Evolutionary conservation across 1,284 basidiomycete genomes (phyloP).

Genomic region (Ceratobasidium sp.): DNA sequence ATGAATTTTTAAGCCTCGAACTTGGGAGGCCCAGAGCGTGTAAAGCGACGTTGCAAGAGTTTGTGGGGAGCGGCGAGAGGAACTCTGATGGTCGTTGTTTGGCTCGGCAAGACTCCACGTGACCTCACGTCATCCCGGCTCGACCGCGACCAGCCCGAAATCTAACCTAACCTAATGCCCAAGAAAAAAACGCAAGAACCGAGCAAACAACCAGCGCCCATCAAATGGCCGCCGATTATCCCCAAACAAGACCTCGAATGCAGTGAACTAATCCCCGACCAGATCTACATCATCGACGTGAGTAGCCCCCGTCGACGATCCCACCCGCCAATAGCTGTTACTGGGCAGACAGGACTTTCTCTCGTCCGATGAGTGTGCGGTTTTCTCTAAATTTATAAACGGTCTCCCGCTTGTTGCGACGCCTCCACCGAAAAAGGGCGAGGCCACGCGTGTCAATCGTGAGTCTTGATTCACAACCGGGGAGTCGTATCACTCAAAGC

Average conservation of each 20-base stretch:
- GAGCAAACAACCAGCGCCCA: background rate
- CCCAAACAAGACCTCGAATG: slow-evolving; percentile 61
- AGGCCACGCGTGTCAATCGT: slow-evolving; percentile 81
- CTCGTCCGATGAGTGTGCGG: slow-evolving; percentile 69
- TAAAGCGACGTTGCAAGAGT: no score
- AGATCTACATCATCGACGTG: slow-evolving; percentile 73
- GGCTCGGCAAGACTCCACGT: no score
- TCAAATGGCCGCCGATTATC: slow-evolving; percentile 28
- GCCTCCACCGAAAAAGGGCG: slow-evolving; percentile 76
- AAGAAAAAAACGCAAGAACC: background rate
- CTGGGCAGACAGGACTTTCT: slow-evolving; percentile 62
- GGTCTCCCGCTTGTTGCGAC: slow-evolving; percentile 73
- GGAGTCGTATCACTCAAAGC: background rate
- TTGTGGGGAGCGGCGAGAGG: no score
- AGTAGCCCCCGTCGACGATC: slow-evolving; percentile 47
- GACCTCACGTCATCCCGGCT: no score
- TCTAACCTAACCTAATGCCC: background rate
- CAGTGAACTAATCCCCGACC: slow-evolving; percentile 66
- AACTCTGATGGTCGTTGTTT: no score
- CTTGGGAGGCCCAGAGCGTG: no score
- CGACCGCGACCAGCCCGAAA: no score
- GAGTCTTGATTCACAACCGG: slow-evolving; percentile 50
- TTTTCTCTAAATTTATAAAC: slow-evolving; percentile 71
- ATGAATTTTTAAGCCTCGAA: no score
- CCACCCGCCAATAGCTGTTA: slow-evolving; percentile 40